Evolutionary conservation across 2,329 filamentous ascomycete genomes (phyloP), one percentile per base, ranked within the genome.

Genomic region (Metarhizium humberi): DNA sequence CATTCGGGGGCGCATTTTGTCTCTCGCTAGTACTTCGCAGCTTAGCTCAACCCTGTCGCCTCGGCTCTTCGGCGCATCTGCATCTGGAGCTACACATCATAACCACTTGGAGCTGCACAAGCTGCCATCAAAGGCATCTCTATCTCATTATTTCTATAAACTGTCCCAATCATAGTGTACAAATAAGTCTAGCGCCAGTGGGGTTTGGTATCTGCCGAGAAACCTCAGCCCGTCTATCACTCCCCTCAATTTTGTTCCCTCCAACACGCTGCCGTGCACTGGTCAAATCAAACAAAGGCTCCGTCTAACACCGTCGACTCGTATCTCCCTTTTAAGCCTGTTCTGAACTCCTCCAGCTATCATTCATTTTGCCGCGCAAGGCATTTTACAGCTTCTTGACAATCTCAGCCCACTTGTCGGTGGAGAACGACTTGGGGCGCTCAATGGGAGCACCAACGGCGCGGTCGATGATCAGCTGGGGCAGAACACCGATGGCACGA

Each of bases 401-500:
- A 66, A 97, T 85, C 85, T 97, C 92, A 75, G 90, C 85, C 82
- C 91, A 97, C 73, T 92, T 92, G 71, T 92, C 90, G 58, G 94
- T 99, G 73, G 89, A 95, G 88, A 96, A 99, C 60, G 87, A 92
- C 88, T 99, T 99, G 76, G 94, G 94, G 64, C 94, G 84, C 87
- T 99, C 94, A 69, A 99, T 99, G 66, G 94, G 94, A 65, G 91
- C 89, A 72, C 94, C 94, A 64, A 96, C 83, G 66, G 92, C 94
- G 73, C 94, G 92, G 85, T 99, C 94, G 71, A 99, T 96, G 83
- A 99, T 99, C 73, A 99, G 85, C 84, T 99, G 94, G 68, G 94
- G 94, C 69, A 99, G 88, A 64, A 99, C 94, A 86, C 94, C 94
- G 68, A 99, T 90, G 66, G 94, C 94, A 73, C 94, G 90, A 66